These are phyloP conservation scores for Wickerhamomyces hampshirensis DNA, from an alignment of 805 yeast species.

Conservation along the genomic window DNA sequence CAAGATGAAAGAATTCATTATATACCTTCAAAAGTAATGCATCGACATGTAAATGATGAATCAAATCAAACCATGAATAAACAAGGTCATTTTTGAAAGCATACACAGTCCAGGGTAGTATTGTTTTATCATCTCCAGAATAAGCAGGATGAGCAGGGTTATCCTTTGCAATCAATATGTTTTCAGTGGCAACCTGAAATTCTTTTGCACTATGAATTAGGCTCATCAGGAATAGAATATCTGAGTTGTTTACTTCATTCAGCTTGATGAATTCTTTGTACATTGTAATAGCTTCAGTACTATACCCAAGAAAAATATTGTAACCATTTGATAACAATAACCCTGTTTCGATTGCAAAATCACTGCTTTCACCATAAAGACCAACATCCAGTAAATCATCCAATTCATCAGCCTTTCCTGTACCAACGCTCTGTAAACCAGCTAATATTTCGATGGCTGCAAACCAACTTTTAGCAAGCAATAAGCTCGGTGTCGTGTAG, in stretches of 20 bases:
- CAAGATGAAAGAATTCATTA: slow-evolving; percentile 29
- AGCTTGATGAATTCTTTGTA: slow-evolving; percentile 23
- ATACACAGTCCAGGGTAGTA: slow-evolving; percentile 19
- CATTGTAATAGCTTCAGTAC: slow-evolving; percentile 25
- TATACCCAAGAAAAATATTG: slow-evolving; percentile 25
- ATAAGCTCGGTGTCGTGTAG: slow-evolving; percentile 29
- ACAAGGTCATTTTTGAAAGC: slow-evolving; percentile 14
- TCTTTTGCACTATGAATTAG: slow-evolving; percentile 25
- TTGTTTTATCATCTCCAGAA: slow-evolving; percentile 1
- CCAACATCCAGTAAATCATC: slow-evolving; percentile 28
- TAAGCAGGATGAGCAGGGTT: slow-evolving; percentile 21
- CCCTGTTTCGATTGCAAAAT: slow-evolving; percentile 21
- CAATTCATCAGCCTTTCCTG: slow-evolving; percentile 42
- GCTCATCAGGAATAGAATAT: slow-evolving; percentile 19
- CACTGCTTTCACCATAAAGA: slow-evolving; percentile 16
- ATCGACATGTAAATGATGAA: slow-evolving; percentile 31
- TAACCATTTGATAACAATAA: slow-evolving; percentile 23
- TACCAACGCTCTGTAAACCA: slow-evolving; percentile 48
- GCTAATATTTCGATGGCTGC: slow-evolving; percentile 54
- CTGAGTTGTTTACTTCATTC: slow-evolving; percentile 14
- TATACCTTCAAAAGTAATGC: slow-evolving; percentile 30
- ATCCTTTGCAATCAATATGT: slow-evolving; percentile 9
- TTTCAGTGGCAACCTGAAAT: slow-evolving; percentile 17
- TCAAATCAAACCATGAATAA: slow-evolving; percentile 26
- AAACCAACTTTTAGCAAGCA: slow-evolving; percentile 52